Evolutionary conservation across 305 asterid species (phyloP).

Genomic region (Rubia peregrina): DNA sequence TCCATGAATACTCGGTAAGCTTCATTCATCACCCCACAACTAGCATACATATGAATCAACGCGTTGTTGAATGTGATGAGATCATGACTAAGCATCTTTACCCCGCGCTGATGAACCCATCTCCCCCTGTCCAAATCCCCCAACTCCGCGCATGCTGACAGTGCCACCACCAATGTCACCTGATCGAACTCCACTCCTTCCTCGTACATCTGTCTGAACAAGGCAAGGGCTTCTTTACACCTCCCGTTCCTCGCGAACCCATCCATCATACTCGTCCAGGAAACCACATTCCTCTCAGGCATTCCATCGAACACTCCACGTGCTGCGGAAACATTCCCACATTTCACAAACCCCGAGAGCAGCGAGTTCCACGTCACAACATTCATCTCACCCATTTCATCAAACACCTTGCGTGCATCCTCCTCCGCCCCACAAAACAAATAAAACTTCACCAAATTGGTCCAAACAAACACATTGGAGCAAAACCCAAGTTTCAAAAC

Average conservation of each 20-base stretch:
- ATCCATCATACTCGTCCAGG: conserved; percentile 79
- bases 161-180: conserved; percentile 54
- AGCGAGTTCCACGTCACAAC: conserved; percentile 71
- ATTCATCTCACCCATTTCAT: conserved; percentile 52
- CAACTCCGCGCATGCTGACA: conserved; percentile 70
- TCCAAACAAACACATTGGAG: conserved; percentile 48
- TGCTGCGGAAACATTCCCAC: conserved; percentile 45
- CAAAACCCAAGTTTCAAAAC: conserved; percentile 46
- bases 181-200: conserved; percentile 52
- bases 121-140: conserved; percentile 58
- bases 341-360: conserved; percentile 46
- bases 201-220: conserved; percentile 44
- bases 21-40: conserved; percentile 64
- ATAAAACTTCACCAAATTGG: conserved; percentile 65
- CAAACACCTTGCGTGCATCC: conserved; percentile 47
- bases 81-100: conserved; percentile 22
- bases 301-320: conserved; percentile 38
- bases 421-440: conserved; percentile 29
- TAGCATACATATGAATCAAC: conserved; percentile 75
- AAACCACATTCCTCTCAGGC: conserved; percentile 56
- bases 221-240: conserved; percentile 44
- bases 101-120: conserved; percentile 50
- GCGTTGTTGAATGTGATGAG: conserved; percentile 49
- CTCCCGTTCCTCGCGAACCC: conserved; percentile 55
- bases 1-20: conserved; percentile 44